Percentiles rank a stretch among this genome's conserved stretches.
These are phyloP conservation scores for Tetrapisispora nanseiensis DNA, from an alignment of 805 yeast species.

Conservation along the genomic window DNA sequence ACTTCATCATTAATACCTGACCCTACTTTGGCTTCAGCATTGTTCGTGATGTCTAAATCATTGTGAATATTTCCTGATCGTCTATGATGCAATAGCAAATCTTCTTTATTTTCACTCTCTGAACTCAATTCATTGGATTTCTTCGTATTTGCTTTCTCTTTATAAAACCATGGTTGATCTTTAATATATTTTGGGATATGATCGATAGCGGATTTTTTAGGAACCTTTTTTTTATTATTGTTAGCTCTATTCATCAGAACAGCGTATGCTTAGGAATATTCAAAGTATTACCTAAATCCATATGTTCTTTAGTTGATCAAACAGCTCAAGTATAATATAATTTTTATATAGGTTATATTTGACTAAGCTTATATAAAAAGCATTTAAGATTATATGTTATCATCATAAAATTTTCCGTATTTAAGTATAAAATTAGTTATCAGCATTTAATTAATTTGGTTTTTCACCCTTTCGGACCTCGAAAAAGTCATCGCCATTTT, in stretches of 20 bases:
- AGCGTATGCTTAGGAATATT: no score
- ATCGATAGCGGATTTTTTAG: slow-evolving; percentile 8
- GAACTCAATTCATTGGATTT: background rate
- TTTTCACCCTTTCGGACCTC: no score
- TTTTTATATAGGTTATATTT: no score
- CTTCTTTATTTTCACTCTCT: background rate
- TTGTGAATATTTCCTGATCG: slow-evolving; percentile 25
- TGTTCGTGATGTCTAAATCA: slow-evolving; percentile 32
- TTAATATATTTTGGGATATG: slow-evolving; percentile 27
- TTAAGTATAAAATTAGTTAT: no score
- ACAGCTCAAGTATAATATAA: no score
- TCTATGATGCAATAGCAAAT: slow-evolving; percentile 50
- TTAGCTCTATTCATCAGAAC: slow-evolving; percentile 1
- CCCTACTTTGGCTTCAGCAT: slow-evolving; percentile 46
- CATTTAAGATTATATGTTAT: no score
- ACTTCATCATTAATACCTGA: slow-evolving; percentile 45
- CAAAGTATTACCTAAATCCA: no score
- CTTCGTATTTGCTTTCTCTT: slow-evolving; percentile 5
- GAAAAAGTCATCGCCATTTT: no score
- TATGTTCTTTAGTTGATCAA: no score
- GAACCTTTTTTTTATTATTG: background rate
- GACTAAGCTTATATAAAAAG: no score
- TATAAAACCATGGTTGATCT: slow-evolving; percentile 28
- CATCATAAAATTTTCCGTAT: no score
- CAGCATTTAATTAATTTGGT: no score